phyloP scores from a whole-genome alignment of 306 rosid genomes.

The Gillenia trifoliata region DNA sequence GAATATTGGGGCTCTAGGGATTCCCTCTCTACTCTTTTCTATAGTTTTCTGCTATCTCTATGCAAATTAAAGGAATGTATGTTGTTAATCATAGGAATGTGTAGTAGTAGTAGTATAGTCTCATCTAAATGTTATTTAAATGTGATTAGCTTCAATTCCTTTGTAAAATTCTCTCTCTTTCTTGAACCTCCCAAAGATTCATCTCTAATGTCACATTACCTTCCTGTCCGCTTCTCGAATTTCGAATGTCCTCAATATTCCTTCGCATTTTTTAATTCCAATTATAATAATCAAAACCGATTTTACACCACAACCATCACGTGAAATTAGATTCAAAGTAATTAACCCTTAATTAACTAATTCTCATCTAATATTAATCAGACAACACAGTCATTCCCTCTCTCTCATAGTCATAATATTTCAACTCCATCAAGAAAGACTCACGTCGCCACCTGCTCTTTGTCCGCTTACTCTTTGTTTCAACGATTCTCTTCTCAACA shows the following conservation, averaged over 20 bases:
- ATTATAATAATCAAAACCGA: slow-evolving; percentile 28
- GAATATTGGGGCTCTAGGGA: slow-evolving; percentile 77
- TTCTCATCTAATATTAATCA: not conserved
- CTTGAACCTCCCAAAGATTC: slow-evolving; percentile 65
- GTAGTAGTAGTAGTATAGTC: no score
- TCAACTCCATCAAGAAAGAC: slow-evolving; percentile 29
- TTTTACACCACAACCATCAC: slow-evolving; percentile 57
- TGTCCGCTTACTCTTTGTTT: slow-evolving; percentile 68
- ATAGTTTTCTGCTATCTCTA: slow-evolving; percentile 5
- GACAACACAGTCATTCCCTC: not conserved
- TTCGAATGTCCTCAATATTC: slow-evolving; percentile 48
- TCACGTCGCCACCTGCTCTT: slow-evolving; percentile 60
- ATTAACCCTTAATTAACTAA: not conserved
- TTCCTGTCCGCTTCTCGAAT: slow-evolving; percentile 51
- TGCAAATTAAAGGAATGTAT: not conserved
- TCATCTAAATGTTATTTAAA: slow-evolving; percentile 1
- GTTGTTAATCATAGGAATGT: not conserved
- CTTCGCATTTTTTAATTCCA: slow-evolving; percentile 23
- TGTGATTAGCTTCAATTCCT: not conserved
- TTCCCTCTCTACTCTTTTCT: slow-evolving; percentile 57
- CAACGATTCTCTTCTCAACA: slow-evolving; percentile 38
- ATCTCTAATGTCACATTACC: slow-evolving; percentile 37
- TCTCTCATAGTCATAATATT: slow-evolving; percentile 19
- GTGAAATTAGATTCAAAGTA: slow-evolving; percentile 39
- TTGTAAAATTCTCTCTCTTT: not conserved